Evolutionary conservation across 345 rosid genomes (phyloP).

Genomic region (Eucalyptus curtisii): DNA sequence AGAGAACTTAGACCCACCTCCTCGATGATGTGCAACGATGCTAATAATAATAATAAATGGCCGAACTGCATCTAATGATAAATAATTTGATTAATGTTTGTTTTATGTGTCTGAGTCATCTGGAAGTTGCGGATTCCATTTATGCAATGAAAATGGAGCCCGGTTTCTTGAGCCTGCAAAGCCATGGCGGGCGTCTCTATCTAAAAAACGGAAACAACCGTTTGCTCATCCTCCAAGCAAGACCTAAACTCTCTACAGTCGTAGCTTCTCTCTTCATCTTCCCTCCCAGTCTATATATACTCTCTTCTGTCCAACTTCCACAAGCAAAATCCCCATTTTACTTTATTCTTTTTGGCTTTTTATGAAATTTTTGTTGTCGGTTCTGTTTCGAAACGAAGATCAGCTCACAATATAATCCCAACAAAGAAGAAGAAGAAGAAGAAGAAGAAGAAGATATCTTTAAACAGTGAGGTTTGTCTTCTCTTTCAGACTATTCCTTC

Average conservation of each 20-base stretch:
- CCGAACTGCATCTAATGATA: background rate
- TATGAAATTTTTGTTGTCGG: background rate
- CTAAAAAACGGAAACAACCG: background rate
- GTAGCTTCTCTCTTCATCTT: background rate
- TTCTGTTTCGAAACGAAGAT: background rate
- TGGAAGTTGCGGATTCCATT: slow-evolving; percentile 2
- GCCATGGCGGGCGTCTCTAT: background rate
- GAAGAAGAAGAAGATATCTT: background rate
- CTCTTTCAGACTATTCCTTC: background rate
- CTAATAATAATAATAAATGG: background rate
- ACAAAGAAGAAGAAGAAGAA: background rate
- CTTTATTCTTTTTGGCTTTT: background rate
- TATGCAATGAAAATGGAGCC: slow-evolving; percentile 9
- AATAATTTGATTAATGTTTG: background rate
- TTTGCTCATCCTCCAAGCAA: background rate
- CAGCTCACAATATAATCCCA: background rate
- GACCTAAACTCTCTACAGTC: background rate
- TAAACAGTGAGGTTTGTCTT: background rate
- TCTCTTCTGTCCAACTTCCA: background rate
- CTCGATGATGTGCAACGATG: background rate
- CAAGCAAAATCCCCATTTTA: background rate
- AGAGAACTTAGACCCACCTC: background rate
- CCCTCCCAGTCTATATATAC: background rate
- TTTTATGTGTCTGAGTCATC: background rate
- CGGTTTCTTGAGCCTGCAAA: background rate